These are phyloP conservation scores for Phytophthora parvispora DNA, from an alignment of 352 stramenopile species.

Conservation along the genomic window DNA sequence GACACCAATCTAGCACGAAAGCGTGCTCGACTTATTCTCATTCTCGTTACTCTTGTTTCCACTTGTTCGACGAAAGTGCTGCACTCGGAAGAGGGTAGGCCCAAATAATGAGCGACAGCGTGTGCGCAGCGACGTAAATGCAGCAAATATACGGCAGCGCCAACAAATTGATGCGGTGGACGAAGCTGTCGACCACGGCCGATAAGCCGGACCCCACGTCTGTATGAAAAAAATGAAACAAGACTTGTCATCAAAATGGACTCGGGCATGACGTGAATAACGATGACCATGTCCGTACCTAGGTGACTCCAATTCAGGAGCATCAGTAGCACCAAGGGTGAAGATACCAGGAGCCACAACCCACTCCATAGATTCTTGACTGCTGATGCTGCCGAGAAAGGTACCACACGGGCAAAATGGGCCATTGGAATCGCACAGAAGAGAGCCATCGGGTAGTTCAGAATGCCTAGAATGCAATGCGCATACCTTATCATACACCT, in stretches of 20 bases:
- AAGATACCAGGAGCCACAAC: constrained; percentile 68
- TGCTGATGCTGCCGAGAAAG: constrained; percentile 26
- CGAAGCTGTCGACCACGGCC: constrained; percentile 63
- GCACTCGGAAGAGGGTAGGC: constrained; percentile 22
- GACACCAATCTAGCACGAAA: constrained; percentile 4
- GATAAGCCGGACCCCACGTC: constrained; percentile 29
- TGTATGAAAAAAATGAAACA: constrained; percentile 18
- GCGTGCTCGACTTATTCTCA: background rate
- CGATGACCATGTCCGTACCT: constrained; percentile 36
- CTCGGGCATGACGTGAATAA: background rate
- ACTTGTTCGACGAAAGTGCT: constrained; percentile 11
- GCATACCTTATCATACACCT: constrained; percentile 45
- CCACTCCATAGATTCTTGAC: constrained; percentile 38
- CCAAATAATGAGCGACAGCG: constrained; percentile 66
- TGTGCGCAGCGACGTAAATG: constrained; percentile 80
- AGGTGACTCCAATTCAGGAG: constrained; percentile 31
- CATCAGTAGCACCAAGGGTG: constrained; percentile 50
- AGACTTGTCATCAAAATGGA: background rate
- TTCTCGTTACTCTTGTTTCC: constrained; percentile 39
- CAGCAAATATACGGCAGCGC: constrained; percentile 74
- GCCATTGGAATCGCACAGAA: constrained; percentile 73
- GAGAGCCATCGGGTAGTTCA: constrained; percentile 88
- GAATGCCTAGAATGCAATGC: constrained; percentile 79
- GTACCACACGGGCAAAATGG: constrained; percentile 67
- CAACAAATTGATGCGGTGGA: constrained; percentile 60